Conservation (phyloP, 2,329 filamentous ascomycete genomes). For the Coniochaeta hoffmannii region DNA sequence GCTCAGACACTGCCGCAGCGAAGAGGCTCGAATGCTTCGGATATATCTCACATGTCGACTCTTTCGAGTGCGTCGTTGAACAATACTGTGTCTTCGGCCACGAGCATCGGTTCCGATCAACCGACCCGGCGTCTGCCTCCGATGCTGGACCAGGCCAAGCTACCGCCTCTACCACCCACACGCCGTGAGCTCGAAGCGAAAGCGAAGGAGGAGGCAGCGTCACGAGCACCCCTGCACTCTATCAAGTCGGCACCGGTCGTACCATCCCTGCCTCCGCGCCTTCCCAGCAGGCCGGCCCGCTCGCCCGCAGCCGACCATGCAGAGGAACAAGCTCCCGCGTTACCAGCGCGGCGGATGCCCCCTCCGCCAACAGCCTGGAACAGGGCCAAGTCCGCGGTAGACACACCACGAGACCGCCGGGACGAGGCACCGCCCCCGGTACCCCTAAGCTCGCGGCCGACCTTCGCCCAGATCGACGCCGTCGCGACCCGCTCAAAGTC, state of each 20-base stretch:
- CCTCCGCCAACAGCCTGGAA: slow-evolving; percentile 25
- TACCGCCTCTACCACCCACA: slow-evolving; percentile 50
- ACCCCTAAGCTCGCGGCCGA: slow-evolving; percentile 44
- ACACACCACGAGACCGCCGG: slow-evolving; percentile 17
- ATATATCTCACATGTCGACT: slow-evolving; percentile 45
- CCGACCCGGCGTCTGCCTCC: slow-evolving; percentile 46
- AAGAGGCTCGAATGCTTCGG: slow-evolving; percentile 51
- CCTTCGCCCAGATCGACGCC: slow-evolving; percentile 41
- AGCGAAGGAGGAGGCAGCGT: slow-evolving; percentile 21
- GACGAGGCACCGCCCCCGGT: slow-evolving; percentile 42
- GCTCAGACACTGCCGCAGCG: slow-evolving; percentile 35
- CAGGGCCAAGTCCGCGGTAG: slow-evolving; percentile 20
- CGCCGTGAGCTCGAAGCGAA: slow-evolving; percentile 45
- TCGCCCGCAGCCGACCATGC: slow-evolving; percentile 25
- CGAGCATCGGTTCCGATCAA: slow-evolving; percentile 39
- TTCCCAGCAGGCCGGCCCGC: slow-evolving; percentile 41
- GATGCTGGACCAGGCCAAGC: slow-evolving; percentile 44
- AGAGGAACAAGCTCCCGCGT: slow-evolving; percentile 51
- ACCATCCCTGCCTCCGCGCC: slow-evolving; percentile 39
- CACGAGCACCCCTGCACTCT: slow-evolving; percentile 23
- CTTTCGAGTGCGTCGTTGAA: slow-evolving; percentile 45
- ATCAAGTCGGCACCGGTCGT: slow-evolving; percentile 29
- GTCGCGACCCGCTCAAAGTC: slow-evolving; percentile 21
- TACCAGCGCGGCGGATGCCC: slow-evolving; percentile 30
- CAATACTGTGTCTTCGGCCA: slow-evolving; percentile 35